Evolutionary conservation across 1,139 yeast species (phyloP).

Genomic region (Suhomyces maxii): DNA sequence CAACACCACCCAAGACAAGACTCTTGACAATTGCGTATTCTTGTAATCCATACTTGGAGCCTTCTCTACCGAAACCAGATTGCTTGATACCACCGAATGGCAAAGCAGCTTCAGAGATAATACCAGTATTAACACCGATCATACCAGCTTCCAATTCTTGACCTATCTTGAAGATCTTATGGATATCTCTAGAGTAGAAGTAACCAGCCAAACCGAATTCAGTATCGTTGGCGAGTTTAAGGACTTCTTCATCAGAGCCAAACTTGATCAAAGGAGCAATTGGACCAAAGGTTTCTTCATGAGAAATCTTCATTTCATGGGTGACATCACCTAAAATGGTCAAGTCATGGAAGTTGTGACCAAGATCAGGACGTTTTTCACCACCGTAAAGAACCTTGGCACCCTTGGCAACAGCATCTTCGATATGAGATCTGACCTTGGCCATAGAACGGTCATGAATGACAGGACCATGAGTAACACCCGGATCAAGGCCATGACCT

Average conservation of each 20-base stretch:
- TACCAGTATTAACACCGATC: conserved; percentile 49
- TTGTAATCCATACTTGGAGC: conserved; percentile 48
- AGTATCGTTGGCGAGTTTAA: conserved; percentile 39
- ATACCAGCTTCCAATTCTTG: conserved; percentile 47
- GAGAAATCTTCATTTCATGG: conserved; percentile 38
- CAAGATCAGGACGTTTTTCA: conserved; percentile 40
- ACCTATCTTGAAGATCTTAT: conserved; percentile 55
- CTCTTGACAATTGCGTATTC: conserved; percentile 45
- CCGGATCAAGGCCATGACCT: conserved; percentile 45
- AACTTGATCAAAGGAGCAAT: conserved; percentile 45
- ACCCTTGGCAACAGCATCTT: conserved; percentile 45
- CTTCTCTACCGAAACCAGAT: conserved; percentile 53
- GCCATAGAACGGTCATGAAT: conserved; percentile 41
- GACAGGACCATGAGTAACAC: conserved; percentile 48
- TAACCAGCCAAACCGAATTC: conserved; percentile 49
- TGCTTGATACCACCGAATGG: conserved; percentile 54
- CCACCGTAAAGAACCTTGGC: conserved; percentile 44
- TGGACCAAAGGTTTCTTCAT: conserved; percentile 52
- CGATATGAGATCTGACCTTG: conserved; percentile 41
- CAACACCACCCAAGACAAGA: conserved; percentile 35
- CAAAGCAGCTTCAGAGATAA: conserved; percentile 47
- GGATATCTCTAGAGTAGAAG: conserved; percentile 43
- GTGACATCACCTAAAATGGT: conserved; percentile 43
- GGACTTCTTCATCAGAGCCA: conserved; percentile 40
- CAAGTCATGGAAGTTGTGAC: conserved; percentile 42